Evolutionary conservation across 345 rosid species (phyloP).

Genomic region (Gossypium sturtianum): DNA sequence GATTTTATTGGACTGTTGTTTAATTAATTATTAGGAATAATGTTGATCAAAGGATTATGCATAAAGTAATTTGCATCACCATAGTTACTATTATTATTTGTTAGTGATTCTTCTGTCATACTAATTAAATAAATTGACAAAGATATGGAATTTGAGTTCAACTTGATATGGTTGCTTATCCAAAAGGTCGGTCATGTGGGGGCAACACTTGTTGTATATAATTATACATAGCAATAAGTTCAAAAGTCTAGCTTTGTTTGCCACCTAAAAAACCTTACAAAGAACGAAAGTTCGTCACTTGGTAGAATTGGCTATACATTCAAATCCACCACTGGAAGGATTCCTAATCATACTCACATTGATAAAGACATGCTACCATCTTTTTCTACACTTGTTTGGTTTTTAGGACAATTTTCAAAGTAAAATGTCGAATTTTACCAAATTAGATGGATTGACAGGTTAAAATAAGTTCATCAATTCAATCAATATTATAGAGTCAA

Average conservation of each 20-base stretch:
- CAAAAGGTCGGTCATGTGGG: neutral
- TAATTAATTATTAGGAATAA: no score
- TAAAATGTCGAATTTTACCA: no score
- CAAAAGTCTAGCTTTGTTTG: neutral
- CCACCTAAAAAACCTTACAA: neutral
- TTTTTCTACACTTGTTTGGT: neutral
- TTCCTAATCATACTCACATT: neutral
- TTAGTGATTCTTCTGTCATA: neutral
- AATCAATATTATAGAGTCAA: no score
- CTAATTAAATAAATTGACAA: neutral
- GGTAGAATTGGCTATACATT: neutral
- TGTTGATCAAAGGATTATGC: no score
- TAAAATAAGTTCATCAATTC: no score
- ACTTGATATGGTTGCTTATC: neutral
- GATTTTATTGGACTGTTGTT: neutral
- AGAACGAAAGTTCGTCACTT: neutral
- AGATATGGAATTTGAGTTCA: neutral
- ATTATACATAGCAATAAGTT: neutral
- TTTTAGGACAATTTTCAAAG: neutral
- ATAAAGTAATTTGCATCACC: neutral
- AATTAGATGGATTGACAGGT: no score
- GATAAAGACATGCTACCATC: slow-evolving; percentile 1
- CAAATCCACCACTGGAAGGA: neutral
- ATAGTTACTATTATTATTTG: neutral
- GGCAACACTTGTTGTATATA: neutral